Conservation (phyloP, 1,139 yeast genomes). For the Debaryomyces subglobosus region DNA sequence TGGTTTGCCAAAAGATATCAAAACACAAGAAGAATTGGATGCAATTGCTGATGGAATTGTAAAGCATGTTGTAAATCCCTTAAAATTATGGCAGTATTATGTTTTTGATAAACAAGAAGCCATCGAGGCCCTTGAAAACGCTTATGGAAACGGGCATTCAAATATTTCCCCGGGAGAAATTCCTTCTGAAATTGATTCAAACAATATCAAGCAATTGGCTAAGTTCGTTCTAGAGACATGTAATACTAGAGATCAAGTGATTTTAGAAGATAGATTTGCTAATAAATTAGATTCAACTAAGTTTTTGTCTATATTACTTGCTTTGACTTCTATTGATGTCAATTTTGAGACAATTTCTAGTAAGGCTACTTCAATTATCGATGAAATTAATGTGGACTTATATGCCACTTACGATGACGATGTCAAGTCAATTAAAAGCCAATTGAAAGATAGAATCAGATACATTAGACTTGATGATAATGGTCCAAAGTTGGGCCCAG, state of each 20-base stretch:
- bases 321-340: constrained; percentile 34
- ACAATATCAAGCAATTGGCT: constrained; percentile 48
- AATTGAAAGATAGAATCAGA: constrained; percentile 72
- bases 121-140: constrained; percentile 34
- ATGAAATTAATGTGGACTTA: constrained; percentile 74
- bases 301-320: constrained; percentile 49
- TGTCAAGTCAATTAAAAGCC: constrained; percentile 60
- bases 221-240: constrained; percentile 50
- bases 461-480: constrained; percentile 74
- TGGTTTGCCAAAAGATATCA: constrained; percentile 63
- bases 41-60: constrained; percentile 66
- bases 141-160: constrained; percentile 38
- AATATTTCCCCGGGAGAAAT: constrained; percentile 30
- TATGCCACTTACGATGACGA: constrained; percentile 83
- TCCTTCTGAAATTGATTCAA: constrained; percentile 33
- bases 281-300: constrained; percentile 55
- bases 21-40: constrained; percentile 55
- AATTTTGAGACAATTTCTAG: constrained; percentile 35
- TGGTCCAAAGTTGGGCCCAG: constrained; percentile 77
- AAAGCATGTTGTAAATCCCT: constrained; percentile 62
- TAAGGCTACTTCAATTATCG: constrained; percentile 59
- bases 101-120: constrained; percentile 58
- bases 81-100: constrained; percentile 87
- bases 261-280: constrained; percentile 45
- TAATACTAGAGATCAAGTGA: constrained; percentile 25